Conservation (phyloP, 2,329 filamentous ascomycete genomes). For the Diaporthe longicolla region DNA sequence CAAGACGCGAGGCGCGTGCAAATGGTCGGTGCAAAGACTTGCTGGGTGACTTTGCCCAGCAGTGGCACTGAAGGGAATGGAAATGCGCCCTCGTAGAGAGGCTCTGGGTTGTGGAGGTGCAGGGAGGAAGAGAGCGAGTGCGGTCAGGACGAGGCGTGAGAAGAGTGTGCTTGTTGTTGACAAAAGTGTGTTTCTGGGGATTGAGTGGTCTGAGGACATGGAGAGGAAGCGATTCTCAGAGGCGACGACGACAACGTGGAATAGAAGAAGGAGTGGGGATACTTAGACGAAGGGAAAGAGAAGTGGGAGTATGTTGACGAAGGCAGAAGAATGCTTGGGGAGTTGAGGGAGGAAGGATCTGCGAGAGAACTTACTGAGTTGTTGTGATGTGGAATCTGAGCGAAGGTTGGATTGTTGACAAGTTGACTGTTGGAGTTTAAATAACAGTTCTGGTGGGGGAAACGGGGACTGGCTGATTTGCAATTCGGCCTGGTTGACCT, state of each 20-base stretch:
- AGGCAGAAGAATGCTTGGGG: not conserved
- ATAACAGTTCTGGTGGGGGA: not conserved
- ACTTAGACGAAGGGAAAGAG: no score
- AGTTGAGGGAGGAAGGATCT: not conserved
- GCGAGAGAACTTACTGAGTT: not conserved
- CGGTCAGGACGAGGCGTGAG: accelerated
- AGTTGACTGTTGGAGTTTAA: not conserved
- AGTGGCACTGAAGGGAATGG: not conserved
- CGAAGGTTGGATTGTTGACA: not conserved
- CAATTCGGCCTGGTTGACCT: not conserved
- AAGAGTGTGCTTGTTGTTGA: not conserved
- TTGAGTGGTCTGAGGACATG: not conserved
- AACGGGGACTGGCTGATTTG: not conserved
- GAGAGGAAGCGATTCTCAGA: not conserved
- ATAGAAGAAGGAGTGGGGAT: no score
- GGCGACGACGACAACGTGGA: no score
- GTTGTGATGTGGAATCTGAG: not conserved
- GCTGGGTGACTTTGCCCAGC: not conserved
- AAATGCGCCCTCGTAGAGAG: not conserved
- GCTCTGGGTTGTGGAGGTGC: not conserved
- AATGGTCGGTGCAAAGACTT: no score
- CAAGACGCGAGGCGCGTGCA: not conserved
- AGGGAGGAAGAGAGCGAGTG: not conserved
- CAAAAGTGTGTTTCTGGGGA: not conserved
- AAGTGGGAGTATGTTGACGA: constrained; percentile 3